Percentiles rank a stretch among this genome's conserved stretches.
Conservation (phyloP, 306 rosid species). For the Mimosa pudica region DNA sequence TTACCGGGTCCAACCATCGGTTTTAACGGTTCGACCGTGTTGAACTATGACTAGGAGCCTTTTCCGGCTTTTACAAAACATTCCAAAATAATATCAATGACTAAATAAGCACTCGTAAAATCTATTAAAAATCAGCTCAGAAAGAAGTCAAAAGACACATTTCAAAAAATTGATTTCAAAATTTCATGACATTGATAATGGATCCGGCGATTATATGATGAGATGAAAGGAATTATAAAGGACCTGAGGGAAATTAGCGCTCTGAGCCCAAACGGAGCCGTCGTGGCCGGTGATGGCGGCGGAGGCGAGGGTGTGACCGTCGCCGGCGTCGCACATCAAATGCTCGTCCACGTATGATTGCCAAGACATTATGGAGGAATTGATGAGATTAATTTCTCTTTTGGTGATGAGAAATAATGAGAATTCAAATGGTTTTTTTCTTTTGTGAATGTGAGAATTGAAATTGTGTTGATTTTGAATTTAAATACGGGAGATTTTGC, state of each 20-base stretch:
- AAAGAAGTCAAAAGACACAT: background rate
- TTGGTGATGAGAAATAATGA: background rate
- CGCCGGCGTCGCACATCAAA: slow-evolving; percentile 92
- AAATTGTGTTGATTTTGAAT: background rate
- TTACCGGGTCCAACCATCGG: too few relatives aligned
- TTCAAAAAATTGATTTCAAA: background rate
- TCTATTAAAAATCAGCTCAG: background rate
- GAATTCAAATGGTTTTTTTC: background rate
- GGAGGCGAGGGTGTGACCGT: slow-evolving; percentile 70
- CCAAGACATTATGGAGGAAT: slow-evolving; percentile 81
- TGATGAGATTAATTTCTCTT: background rate
- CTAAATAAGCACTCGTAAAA: background rate
- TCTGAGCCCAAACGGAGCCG: slow-evolving; percentile 92
- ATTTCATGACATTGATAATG: background rate
- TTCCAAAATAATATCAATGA: background rate
- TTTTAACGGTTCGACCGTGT: too few relatives aligned
- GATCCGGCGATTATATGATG: background rate
- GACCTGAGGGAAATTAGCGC: slow-evolving; percentile 86
- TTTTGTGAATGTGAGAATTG: background rate
- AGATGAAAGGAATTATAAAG: too few relatives aligned
- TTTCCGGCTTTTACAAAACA: background rate
- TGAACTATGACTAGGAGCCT: too few relatives aligned
- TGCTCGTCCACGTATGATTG: slow-evolving; percentile 93
- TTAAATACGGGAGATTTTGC: background rate
- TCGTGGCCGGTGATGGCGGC: slow-evolving; percentile 87